Conservation (phyloP, 2,329 filamentous ascomycete species). For the Fusarium napiforme region DNA sequence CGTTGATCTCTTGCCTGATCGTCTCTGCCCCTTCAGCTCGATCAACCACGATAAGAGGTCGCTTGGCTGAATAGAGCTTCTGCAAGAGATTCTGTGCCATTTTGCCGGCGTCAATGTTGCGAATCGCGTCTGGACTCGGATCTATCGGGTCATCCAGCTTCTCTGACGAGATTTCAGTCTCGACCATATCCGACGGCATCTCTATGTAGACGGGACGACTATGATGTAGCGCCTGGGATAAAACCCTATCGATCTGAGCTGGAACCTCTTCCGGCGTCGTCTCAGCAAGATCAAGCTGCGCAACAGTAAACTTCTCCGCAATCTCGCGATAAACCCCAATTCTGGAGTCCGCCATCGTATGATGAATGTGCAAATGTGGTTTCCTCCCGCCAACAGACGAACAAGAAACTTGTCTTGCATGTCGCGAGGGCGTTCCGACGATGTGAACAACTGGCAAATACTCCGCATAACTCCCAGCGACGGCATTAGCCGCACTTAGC, state of each 20-base stretch:
- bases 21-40: background rate
- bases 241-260: background rate
- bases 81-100: background rate
- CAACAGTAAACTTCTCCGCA: constrained; percentile 11
- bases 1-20: background rate
- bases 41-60: background rate
- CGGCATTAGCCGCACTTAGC: constrained; percentile 13
- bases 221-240: background rate
- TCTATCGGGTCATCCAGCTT: background rate
- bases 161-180: background rate
- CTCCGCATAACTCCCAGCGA: constrained; percentile 24
- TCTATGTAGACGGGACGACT: constrained; percentile 18
- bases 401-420: background rate
- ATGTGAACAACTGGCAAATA: constrained; percentile 12
- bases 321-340: constrained; percentile 2
- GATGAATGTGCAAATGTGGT: constrained; percentile 7
- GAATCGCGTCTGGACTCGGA: accelerated
- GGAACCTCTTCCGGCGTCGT: background rate
- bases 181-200: background rate
- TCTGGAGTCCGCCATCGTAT: constrained; percentile 1
- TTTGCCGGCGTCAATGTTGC: background rate
- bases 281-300: constrained; percentile 2
- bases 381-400: accelerated
- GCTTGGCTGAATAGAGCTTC: background rate
- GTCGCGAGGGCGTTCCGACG: constrained; percentile 10